A percentile compares a stretch with the other conserved stretches of the same genome.
These are phyloP conservation scores for Aegilops tauschii DNA, from an alignment of 176 grass and related monocot species.

Conservation along the genomic window DNA sequence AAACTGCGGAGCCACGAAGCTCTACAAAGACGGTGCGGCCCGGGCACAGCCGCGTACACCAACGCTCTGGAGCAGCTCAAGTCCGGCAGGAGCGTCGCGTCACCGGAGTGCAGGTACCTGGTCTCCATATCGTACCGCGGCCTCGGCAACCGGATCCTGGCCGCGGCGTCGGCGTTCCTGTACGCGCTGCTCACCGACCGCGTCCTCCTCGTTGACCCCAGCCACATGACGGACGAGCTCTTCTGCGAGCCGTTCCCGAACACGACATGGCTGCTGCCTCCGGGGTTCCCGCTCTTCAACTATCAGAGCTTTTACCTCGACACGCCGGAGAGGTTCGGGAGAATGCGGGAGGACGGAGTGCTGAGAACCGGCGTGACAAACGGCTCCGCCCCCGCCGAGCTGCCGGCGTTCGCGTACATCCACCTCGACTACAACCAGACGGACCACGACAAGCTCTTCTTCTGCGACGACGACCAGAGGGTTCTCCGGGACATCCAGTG, in stretches of 20 bases:
- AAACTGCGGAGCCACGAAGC: conserved; percentile 21
- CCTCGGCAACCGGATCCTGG: conserved; percentile 47
- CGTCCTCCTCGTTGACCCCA: conserved; percentile 40
- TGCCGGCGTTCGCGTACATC: conserved; percentile 7
- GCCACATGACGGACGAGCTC: conserved; percentile 28
- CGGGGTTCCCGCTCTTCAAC: conserved; percentile 36
- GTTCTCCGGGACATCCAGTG: conserved; percentile 29
- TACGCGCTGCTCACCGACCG: conserved; percentile 44
- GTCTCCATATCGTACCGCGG: conserved; percentile 29
- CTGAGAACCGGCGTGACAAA: background rate
- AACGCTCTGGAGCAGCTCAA: background rate
- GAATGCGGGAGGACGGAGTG: background rate
- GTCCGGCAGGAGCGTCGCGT: background rate
- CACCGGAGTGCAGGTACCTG: conserved; percentile 25
- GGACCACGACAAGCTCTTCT: conserved; percentile 14
- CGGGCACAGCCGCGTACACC: conserved; percentile 29
- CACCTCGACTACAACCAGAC: conserved; percentile 22
- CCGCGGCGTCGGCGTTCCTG: conserved; percentile 40
- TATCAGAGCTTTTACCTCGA: background rate
- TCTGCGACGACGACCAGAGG: conserved; percentile 34
- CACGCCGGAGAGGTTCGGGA: background rate
- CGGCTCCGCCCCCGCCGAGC: background rate
- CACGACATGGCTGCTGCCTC: conserved; percentile 57
- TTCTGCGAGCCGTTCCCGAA: conserved; percentile 66
- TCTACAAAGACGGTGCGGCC: conserved; percentile 42